A percentile compares a stretch with the other conserved stretches of the same genome.
phyloP scores from a whole-genome alignment of 257 asterid species.

The Nicotiana undulata region DNA sequence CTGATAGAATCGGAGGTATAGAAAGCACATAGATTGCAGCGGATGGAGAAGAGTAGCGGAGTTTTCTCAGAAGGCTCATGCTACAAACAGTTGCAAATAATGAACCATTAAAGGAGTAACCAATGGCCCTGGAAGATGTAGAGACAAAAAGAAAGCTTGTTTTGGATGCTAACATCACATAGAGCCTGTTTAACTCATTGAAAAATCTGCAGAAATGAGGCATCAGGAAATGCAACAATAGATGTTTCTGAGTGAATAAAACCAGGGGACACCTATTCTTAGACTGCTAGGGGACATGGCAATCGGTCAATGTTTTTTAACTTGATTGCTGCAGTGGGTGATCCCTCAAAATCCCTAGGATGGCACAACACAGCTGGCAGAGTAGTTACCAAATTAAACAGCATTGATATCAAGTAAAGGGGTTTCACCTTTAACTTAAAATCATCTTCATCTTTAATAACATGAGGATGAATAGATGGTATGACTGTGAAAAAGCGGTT shows the following conservation, averaged over 20 bases:
- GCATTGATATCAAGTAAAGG: background rate
- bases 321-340: background rate
- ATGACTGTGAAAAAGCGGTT: slow-evolving; percentile 89
- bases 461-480: slow-evolving; percentile 91
- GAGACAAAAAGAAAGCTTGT: background rate
- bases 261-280: background rate
- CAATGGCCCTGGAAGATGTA: background rate
- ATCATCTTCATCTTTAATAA: slow-evolving; percentile 77
- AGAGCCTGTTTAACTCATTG: background rate
- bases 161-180: background rate
- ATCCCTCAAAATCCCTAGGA: background rate
- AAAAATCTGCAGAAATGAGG: background rate
- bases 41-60: background rate
- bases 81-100: background rate
- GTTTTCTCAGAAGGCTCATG: background rate
- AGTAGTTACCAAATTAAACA: background rate
- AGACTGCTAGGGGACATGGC: background rate
- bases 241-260: background rate
- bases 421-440: slow-evolving; percentile 65
- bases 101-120: background rate
- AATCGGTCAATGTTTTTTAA: background rate
- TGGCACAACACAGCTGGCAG: slow-evolving; percentile 1
- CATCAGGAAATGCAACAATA: background rate
- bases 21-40: background rate
- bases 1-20: background rate